Base-by-base conservation (phyloP, 2,329 filamentous ascomycete genomes). In the Hypoxylon sp. region DNA sequence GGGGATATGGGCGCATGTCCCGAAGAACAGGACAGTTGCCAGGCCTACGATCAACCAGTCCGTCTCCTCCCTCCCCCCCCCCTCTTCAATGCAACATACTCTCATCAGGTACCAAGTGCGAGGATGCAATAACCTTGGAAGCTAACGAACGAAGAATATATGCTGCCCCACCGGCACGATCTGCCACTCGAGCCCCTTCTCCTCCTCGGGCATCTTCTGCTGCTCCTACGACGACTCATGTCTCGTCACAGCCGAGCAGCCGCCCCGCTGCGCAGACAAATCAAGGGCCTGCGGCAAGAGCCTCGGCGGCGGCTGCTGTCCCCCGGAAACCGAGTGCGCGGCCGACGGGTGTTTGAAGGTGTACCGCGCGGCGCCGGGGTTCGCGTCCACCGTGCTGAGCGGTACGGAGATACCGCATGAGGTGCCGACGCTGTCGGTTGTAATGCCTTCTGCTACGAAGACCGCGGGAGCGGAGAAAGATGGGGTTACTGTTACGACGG, bases 131-230 rank as follows among this genome's bases (percentile, higher is more conserved):
- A n/a, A n/a, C n/a, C n/a, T n/a, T n/a, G n/a, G n/a, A n/a, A 11
- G 35, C 64, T 62, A 56, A 65, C 47, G 6, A 17, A 50, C 8
- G 1, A 31, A 75, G 73, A 66, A 68, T 5, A 70, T 75, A 9
- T 74, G 73, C 63, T 75, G 73, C 50, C 61, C 70, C n/a, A 29
- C 26, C 10, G 67, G 65, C 35, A 69, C 66, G 35, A 39, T 47
- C 39, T 75, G 73, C 65, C 66, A 70, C 56, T 1, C 51, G 8
- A 73, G 63, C 57, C 26, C 29, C 8, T 70, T 71, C 63, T 73
- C 72, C n/a, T 47, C 62, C 8, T 75, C 73, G 0, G 68, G 67
- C 26, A 54, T 74, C n/a, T 73, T 60, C 68, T 74, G 73, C 70
- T 74, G 72, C 65, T 33, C 51, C 2, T 24, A 39, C 50, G 60